Evolutionary conservation across 2,329 filamentous ascomycete genomes (phyloP), one percentile per base, ranked within the genome.

Genomic region (Colletotrichum sp.): DNA sequence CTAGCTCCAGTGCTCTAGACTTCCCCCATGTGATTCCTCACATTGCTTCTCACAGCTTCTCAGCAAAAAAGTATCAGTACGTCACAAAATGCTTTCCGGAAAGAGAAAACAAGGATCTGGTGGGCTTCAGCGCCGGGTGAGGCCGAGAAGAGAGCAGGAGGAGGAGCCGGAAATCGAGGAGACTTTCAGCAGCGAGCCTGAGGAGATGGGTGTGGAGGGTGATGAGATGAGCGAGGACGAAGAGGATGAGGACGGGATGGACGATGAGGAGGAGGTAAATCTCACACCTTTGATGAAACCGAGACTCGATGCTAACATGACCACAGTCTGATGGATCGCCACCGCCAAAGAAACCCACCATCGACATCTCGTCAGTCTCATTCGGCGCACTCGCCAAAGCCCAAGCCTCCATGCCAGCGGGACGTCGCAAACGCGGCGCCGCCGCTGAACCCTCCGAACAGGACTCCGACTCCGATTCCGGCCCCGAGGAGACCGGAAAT

Each of bases 361-460:
- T 89, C 71, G 88, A 89, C 74, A 85, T 89, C 60, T 87, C 91
- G 10, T 88, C 89, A 76, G 92, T 98, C 78, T 97, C 96, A 28
- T 98, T 98, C 81, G 96, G 96, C 77, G 94, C 95, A n/a, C 88
- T 98, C 55, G 95, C 95, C 78, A 95, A 95, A 87, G 96, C 96
- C 2, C 95, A 98, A 86, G 93, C 93, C 52, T 90, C 92, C 0
- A 85, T 98, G 36, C 87, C 82, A 38, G 79, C 81, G 65, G 79
- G 84, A 85, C 78, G 79, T 67, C 77, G 78, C 73, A 81, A 79
- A 72, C 78, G 79, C 73, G 77, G 82, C 62, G 77, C 81, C 12
- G 77, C 80, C 13, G 78, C 81, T 8, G 76, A 64, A 83, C 61
- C 78, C 16, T 78, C 78, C 56, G 78, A 80, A 18, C 75, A 79